Conservation (phyloP, 208 protist genomes). For the Strigomonas culicis region DNA sequence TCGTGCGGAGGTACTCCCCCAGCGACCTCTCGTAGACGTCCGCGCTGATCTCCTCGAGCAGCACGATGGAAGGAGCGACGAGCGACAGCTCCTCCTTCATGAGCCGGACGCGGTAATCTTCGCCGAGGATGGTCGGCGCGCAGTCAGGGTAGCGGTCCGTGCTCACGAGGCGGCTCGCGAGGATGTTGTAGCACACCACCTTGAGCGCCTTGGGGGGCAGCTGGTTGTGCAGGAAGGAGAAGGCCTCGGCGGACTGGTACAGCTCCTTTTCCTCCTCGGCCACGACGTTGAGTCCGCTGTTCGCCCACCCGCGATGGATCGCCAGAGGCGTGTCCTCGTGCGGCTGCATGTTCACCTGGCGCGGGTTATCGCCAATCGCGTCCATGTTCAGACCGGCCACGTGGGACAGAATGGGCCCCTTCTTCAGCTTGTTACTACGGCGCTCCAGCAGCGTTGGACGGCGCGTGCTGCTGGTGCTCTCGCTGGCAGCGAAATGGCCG, state of each 20-base stretch:
- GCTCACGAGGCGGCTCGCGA: slow-evolving; percentile 62
- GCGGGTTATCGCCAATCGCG: slow-evolving; percentile 48
- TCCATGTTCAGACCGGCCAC: slow-evolving; percentile 68
- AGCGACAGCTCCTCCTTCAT: slow-evolving; percentile 56
- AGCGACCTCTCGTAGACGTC: slow-evolving; percentile 52
- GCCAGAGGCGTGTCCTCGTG: slow-evolving; percentile 15
- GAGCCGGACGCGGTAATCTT: slow-evolving; percentile 68
- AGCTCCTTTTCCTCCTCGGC: background rate
- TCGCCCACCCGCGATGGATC: slow-evolving; percentile 70
- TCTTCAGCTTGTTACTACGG: slow-evolving; percentile 44
- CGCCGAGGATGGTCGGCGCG: slow-evolving; percentile 47
- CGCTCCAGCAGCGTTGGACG: slow-evolving; percentile 74
- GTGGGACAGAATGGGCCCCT: slow-evolving; percentile 44
- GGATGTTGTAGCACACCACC: slow-evolving; percentile 80
- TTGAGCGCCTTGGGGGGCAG: slow-evolving; percentile 27
- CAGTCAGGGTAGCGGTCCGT: slow-evolving; percentile 76
- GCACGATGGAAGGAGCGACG: slow-evolving; percentile 54
- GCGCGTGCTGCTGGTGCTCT: slow-evolving; percentile 4
- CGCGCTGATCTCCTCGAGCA: slow-evolving; percentile 76
- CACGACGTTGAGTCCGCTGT: slow-evolving; percentile 35
- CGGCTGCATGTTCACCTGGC: slow-evolving; percentile 14
- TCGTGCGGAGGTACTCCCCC: slow-evolving; percentile 42
- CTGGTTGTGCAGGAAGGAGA: too few species aligned
- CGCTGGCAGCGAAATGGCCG: too few species aligned
- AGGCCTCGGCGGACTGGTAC: background rate